Evolutionary conservation across 2,329 filamentous ascomycete species (phyloP).

Genomic region (Drechslera avenae): DNA sequence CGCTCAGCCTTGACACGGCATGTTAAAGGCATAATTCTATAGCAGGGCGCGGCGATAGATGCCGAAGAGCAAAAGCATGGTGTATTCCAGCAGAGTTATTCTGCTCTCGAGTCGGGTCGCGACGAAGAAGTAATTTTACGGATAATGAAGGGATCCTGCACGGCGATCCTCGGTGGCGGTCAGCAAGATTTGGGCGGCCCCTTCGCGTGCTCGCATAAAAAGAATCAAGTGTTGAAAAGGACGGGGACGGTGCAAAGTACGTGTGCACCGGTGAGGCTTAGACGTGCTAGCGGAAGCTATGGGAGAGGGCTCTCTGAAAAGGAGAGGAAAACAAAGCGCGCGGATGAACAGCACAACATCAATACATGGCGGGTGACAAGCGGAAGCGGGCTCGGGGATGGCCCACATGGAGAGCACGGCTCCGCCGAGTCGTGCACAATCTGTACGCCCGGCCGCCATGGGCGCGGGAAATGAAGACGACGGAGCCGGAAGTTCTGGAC

Average conservation of each 20-base stretch:
- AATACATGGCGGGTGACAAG: constrained; percentile 14
- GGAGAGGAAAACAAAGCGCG: constrained; percentile 4
- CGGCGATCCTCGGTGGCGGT: constrained; percentile 14
- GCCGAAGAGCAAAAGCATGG: too few species aligned
- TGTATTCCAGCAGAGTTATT: too few species aligned
- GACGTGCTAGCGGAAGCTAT: constrained; percentile 1
- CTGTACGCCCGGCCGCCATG: constrained; percentile 36
- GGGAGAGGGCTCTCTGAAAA: background rate
- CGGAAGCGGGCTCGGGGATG: constrained; percentile 12
- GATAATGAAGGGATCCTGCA: constrained; percentile 22
- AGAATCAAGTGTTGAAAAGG: too few species aligned
- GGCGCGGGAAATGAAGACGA: constrained; percentile 40
- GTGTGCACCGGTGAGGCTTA: background rate
- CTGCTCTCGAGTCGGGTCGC: background rate
- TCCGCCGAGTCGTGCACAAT: constrained; percentile 32
- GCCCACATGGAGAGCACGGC: constrained; percentile 22
- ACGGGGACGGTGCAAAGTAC: background rate
- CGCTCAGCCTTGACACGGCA: too few species aligned
- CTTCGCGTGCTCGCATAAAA: constrained; percentile 4
- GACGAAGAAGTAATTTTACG: constrained; percentile 9
- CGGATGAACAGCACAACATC: constrained; percentile 24
- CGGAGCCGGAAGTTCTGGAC: constrained; percentile 29
- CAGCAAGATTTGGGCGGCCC: constrained; percentile 15
- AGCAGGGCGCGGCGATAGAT: background rate
- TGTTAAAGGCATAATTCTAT: background rate